A percentile compares a stretch with the other conserved stretches of the same genome.
phyloP scores from a whole-genome alignment of 805 yeast species.

The Candida nitratophila region DNA sequence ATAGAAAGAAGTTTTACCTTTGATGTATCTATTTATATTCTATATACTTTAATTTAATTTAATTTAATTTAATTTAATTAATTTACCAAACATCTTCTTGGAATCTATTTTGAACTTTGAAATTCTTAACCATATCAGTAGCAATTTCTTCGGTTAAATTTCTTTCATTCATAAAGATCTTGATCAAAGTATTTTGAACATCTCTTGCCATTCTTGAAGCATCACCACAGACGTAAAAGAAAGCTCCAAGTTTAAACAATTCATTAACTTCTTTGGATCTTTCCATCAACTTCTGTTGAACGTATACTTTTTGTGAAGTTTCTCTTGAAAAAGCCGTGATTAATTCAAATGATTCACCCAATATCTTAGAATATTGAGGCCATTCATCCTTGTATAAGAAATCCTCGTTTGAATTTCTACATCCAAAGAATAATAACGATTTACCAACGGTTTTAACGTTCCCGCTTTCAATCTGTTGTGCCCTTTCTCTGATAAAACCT shows the following conservation, averaged over 20 bases:
- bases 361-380: slow-evolving; percentile 58
- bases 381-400: slow-evolving; percentile 86
- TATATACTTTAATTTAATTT: neutral
- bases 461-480: slow-evolving; percentile 39
- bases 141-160: slow-evolving; percentile 63
- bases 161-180: slow-evolving; percentile 57
- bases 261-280: slow-evolving; percentile 46
- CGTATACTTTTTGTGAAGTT: slow-evolving; percentile 62
- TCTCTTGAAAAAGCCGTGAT: slow-evolving; percentile 86
- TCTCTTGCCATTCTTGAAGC: slow-evolving; percentile 95
- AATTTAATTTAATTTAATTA: neutral
- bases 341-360: slow-evolving; percentile 61
- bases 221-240: slow-evolving; percentile 94
- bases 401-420: slow-evolving; percentile 74
- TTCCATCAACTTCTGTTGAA: slow-evolving; percentile 69
- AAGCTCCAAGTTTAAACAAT: slow-evolving; percentile 63
- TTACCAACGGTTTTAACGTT: slow-evolving; percentile 61
- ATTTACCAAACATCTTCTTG: slow-evolving; percentile 96
- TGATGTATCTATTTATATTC: slow-evolving; percentile 23
- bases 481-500: slow-evolving; percentile 87
- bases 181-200: slow-evolving; percentile 64
- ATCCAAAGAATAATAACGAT: slow-evolving; percentile 77
- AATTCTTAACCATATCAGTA: slow-evolving; percentile 64
- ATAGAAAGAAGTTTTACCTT: slow-evolving; percentile 85
- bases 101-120: slow-evolving; percentile 79